Percentiles rank a stretch among this genome's conserved stretches.
Evolutionary conservation across 164 flowering plant species (phyloP).

Genomic region (Dillenia turbinata): DNA sequence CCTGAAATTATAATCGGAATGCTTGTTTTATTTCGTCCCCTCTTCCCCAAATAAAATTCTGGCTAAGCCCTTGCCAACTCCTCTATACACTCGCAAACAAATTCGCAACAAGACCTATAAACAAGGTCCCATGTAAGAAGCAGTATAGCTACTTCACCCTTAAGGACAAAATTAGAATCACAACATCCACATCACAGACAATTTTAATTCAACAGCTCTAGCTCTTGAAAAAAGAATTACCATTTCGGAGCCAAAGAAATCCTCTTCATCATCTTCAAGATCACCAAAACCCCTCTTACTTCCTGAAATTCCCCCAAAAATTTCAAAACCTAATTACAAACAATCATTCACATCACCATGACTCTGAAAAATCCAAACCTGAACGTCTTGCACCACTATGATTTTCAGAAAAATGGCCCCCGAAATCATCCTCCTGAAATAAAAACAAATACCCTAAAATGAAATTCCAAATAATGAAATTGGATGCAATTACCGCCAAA

Average conservation of each 20-base stretch:
- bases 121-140: too few relatives aligned
- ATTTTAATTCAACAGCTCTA: too few relatives aligned
- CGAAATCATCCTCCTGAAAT: conserved; percentile 77
- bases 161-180: too few relatives aligned
- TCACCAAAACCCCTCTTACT: conserved; percentile 87
- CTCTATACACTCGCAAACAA: too few relatives aligned
- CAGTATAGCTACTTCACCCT: too few relatives aligned
- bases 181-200: too few relatives aligned
- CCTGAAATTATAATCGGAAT: too few relatives aligned
- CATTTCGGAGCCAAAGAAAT: conserved; percentile 80
- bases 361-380: conserved; percentile 25
- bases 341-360: neutral
- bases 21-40: too few relatives aligned
- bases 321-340: neutral
- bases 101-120: too few relatives aligned
- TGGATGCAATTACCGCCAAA: neutral
- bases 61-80: too few relatives aligned
- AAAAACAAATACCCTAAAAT: conserved; percentile 8
- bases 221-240: conserved; percentile 16
- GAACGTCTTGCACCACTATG: conserved; percentile 31
- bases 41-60: too few relatives aligned
- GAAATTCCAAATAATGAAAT: too few relatives aligned
- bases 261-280: conserved; percentile 95
- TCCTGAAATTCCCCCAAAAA: conserved; percentile 33
- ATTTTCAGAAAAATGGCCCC: conserved; percentile 64